Conservation (phyloP, 768 basidiomycete genomes). For the Rhizopogon salebrosus region DNA sequence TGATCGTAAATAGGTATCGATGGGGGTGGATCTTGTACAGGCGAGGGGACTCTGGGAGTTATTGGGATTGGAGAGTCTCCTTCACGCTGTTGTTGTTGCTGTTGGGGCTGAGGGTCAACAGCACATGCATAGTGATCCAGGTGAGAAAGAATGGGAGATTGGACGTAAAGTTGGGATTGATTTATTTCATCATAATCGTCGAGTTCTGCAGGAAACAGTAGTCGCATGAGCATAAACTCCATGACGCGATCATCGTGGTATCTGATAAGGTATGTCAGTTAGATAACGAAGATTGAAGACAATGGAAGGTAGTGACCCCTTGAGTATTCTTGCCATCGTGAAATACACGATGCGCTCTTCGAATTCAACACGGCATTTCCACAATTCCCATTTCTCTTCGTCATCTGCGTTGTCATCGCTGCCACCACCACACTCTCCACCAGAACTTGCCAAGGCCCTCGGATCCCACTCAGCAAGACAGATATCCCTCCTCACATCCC, state of each 20-base stretch:
- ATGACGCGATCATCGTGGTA: slow-evolving; percentile 60
- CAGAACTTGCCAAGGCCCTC: slow-evolving; percentile 13
- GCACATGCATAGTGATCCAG: neutral
- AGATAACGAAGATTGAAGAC: slow-evolving; percentile 1
- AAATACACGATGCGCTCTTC: slow-evolving; percentile 68
- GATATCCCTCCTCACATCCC: slow-evolving; percentile 61
- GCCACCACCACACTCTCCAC: slow-evolving; percentile 9
- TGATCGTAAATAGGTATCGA: slow-evolving; percentile 1
- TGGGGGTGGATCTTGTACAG: slow-evolving; percentile 1
- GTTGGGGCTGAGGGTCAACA: neutral
- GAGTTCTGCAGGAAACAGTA: slow-evolving; percentile 50
- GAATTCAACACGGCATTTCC: slow-evolving; percentile 78
- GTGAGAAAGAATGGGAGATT: slow-evolving; percentile 1
- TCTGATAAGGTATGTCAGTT: slow-evolving; percentile 23
- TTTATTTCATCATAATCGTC: slow-evolving; percentile 22
- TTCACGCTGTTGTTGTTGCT: neutral
- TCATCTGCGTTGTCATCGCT: slow-evolving; percentile 4
- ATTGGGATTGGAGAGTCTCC: neutral
- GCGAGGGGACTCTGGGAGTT: neutral
- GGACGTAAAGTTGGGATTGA: neutral
- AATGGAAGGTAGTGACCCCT: slow-evolving; percentile 37
- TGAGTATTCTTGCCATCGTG: slow-evolving; percentile 64
- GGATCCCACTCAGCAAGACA: slow-evolving; percentile 71
- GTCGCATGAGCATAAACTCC: slow-evolving; percentile 68
- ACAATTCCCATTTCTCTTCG: slow-evolving; percentile 57